Evolutionary conservation across 306 rosid genomes (phyloP).

Genomic region (Phaseolus lunatus): DNA sequence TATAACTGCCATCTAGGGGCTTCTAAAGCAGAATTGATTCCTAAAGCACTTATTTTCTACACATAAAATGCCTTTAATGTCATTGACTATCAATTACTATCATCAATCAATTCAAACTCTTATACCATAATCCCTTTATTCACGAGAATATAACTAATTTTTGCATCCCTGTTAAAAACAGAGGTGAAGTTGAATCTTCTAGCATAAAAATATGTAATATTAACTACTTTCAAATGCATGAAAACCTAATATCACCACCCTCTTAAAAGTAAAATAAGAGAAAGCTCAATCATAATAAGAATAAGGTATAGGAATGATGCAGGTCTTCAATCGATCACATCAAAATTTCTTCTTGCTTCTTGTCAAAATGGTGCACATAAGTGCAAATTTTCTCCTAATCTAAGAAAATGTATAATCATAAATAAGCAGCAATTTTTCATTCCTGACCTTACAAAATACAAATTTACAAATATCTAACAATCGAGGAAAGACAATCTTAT

Average conservation of each 20-base stretch:
- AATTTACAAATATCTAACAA: slow-evolving; percentile 3
- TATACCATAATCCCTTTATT: not conserved
- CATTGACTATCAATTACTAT: no score
- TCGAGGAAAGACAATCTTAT: slow-evolving; percentile 31
- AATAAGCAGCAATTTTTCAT: slow-evolving; percentile 27
- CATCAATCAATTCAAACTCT: slow-evolving; percentile 15
- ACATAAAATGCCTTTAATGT: no score
- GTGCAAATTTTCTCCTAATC: slow-evolving; percentile 5
- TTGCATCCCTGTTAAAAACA: not conserved
- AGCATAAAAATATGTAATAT: slow-evolving; percentile 12
- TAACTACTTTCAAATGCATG: not conserved
- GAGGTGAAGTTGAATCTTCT: not conserved
- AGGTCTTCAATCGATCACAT: not conserved
- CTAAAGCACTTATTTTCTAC: no score
- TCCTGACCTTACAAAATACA: slow-evolving; percentile 23
- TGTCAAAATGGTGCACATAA: slow-evolving; percentile 2
- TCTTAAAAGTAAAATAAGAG: slow-evolving; percentile 23
- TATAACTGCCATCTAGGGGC: no score
- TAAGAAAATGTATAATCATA: slow-evolving; percentile 21
- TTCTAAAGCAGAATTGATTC: no score
- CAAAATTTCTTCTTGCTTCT: slow-evolving; percentile 15
- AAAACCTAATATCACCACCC: not conserved
- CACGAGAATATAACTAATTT: not conserved
- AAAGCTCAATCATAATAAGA: slow-evolving; percentile 25
- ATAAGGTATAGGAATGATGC: slow-evolving; percentile 32